Base-by-base conservation (phyloP, 1,284 basidiomycete genomes). In the Ustilago lituana region DNA sequence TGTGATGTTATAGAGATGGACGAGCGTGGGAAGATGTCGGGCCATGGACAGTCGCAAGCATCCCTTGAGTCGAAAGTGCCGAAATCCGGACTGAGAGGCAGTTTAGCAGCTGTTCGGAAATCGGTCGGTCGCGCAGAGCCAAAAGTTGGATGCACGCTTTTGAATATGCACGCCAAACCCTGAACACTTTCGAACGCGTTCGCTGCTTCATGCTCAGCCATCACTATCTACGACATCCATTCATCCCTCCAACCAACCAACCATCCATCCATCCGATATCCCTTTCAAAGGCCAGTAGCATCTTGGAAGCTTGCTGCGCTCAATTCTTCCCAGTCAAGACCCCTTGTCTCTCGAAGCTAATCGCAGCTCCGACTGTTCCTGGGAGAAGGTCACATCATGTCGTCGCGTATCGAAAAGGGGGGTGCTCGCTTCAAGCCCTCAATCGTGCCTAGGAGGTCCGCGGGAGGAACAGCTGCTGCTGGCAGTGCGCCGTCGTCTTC, bases 361-460 rank as follows among this genome's bases (percentile, higher is more conserved):
- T 26, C 23, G 9, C 39, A 8, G 20, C 20, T 26, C 26, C 14
- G 7, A 7, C 39, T 12, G 4, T 41, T 23, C 12, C 24, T 11
- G n/a, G 1, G 19, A 15, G 29, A 35, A 29, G 27, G 14, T 12
- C 12, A 15, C 44, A 54, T 4, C 39, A 72, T 72, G 69, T 72
- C 69, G 49, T 63, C 59, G 50, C 59, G 69, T 48, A 72, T 72
- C 57, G 69, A 72, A 56, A 72, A 72, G 56, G 69, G 69, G 15
- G 64, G 69, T 22, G 58, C 69, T 27, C 55, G 60, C 15, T 72
- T 72, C 60, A 72, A 67, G 50, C 69, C 69, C 15, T 63, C 69
- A 36, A 72, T 72, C 37, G 64, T 67, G 12, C 69, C 69, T 22
- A 54, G 69, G 20, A 40, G 56, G 36, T 53, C 63, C 0, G 39